Conservation (phyloP, 164 flowering plant genomes). For the Cinnamomum chago region DNA sequence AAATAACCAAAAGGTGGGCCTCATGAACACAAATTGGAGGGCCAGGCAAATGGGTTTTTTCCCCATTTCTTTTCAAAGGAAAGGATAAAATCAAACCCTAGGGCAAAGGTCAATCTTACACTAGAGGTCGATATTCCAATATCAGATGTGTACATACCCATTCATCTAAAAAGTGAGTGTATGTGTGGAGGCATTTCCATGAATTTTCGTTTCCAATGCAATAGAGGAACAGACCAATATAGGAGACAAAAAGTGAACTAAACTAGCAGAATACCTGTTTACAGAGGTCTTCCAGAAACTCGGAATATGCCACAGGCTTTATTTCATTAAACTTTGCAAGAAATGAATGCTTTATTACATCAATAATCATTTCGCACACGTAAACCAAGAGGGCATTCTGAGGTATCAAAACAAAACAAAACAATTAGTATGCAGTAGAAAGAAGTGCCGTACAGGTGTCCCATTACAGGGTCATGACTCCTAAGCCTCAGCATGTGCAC, state of each 20-base stretch:
- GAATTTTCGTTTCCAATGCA: background rate
- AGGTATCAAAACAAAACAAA: conserved; percentile 12
- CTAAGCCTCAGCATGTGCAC: too few species aligned
- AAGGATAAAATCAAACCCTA: too few species aligned
- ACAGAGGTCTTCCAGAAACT: conserved; percentile 94
- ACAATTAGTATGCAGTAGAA: background rate
- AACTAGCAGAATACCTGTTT: conserved; percentile 57
- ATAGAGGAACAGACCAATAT: background rate
- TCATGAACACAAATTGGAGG: background rate
- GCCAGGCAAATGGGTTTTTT: background rate
- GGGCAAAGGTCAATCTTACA: too few species aligned
- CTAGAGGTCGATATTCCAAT: too few species aligned
- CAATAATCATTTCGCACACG: conserved; percentile 75
- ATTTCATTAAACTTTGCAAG: conserved; percentile 90
- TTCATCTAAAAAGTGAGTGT: background rate
- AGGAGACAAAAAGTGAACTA: background rate
- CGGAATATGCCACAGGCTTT: conserved; percentile 85
- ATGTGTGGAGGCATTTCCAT: too few species aligned
- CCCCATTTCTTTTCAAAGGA: too few species aligned
- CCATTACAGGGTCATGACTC: too few species aligned
- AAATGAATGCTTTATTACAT: conserved; percentile 92
- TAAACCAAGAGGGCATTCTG: conserved; percentile 87
- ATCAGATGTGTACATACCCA: too few species aligned
- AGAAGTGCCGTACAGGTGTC: background rate
- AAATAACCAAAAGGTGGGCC: background rate